These are phyloP conservation scores for Fusarium sarcochroum DNA, from an alignment of 2,329 filamentous ascomycete genomes.

Conservation along the genomic window DNA sequence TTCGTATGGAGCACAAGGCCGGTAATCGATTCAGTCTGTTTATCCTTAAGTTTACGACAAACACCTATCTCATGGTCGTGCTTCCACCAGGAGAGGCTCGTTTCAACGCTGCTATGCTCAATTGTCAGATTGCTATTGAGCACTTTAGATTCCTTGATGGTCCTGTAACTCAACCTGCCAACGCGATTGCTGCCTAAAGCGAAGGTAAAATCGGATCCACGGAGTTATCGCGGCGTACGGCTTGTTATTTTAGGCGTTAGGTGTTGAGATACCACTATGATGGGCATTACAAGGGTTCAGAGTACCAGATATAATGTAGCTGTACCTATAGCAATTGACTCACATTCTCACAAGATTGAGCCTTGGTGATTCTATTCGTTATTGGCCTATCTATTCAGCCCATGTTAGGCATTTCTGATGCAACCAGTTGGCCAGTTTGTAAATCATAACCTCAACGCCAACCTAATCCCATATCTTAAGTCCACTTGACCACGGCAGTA, in stretches of 20 bases:
- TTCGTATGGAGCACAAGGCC: conserved; percentile 85
- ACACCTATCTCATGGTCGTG: conserved; percentile 95
- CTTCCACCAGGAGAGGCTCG: conserved; percentile 91
- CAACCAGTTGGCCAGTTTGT: conserved; percentile 5
- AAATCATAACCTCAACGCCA: conserved; percentile 41
- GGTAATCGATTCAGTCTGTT: conserved; percentile 88
- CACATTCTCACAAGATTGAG: background rate
- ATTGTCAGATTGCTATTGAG: conserved; percentile 87
- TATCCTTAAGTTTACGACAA: conserved; percentile 94
- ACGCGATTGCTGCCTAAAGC: conserved; percentile 21
- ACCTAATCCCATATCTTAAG: conserved; percentile 35
- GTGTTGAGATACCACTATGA: conserved; percentile 49
- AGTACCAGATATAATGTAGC: conserved; percentile 9
- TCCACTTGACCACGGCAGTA: conserved; percentile 75
- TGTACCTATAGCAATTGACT: conserved; percentile 7
- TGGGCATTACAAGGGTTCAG: conserved; percentile 21
- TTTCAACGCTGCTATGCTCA: conserved; percentile 91
- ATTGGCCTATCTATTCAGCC: conserved; percentile 29
- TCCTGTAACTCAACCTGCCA: conserved; percentile 46
- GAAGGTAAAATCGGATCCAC: conserved; percentile 7
- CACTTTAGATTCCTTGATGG: conserved; percentile 81
- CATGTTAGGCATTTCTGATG: conserved; percentile 14
- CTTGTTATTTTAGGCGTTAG: conserved; percentile 43
- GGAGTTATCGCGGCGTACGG: conserved; percentile 8
- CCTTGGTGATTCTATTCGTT: conserved; percentile 18